Percentiles rank a stretch among this genome's conserved stretches.
Evolutionary conservation across 176 grass and related monocot species (phyloP).

Genomic region (Musa troglodytarum): DNA sequence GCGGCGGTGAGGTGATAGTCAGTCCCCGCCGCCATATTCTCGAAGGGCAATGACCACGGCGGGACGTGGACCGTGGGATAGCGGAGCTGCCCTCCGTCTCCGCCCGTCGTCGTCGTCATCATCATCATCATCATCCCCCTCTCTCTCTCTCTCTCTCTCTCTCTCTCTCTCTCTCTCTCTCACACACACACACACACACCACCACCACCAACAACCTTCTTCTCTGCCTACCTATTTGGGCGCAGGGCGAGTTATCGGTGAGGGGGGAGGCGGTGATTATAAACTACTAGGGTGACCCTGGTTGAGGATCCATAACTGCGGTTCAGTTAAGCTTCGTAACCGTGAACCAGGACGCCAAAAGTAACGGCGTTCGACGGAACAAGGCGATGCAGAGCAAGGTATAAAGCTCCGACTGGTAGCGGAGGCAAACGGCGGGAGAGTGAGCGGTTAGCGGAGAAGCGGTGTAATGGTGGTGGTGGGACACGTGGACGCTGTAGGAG

Average conservation of each 20-base stretch:
- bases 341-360: not conserved
- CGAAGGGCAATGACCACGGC: conserved; percentile 52
- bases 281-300: not conserved
- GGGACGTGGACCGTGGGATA: conserved; percentile 33
- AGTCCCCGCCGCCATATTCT: conserved; percentile 33
- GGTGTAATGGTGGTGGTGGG: not conserved
- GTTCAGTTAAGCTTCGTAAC: not conserved
- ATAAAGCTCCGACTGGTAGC: not conserved
- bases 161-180: conserved; percentile 7
- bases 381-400: not conserved
- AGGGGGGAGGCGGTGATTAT: not conserved
- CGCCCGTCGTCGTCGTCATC: not conserved
- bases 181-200: accelerated
- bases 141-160: not conserved
- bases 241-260: not conserved
- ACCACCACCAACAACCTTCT: accelerated
- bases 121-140: conserved; percentile 50
- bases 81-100: conserved; percentile 25
- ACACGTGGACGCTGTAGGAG: conserved; percentile 34
- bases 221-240: not conserved
- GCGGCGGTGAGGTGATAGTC: conserved; percentile 3
- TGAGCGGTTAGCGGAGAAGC: too few relatives aligned
- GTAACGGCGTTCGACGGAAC: not conserved
- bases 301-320: not conserved
- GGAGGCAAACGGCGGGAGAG: not conserved